Conservation (phyloP, 768 basidiomycete genomes). For the Leccinum boreale region DNA sequence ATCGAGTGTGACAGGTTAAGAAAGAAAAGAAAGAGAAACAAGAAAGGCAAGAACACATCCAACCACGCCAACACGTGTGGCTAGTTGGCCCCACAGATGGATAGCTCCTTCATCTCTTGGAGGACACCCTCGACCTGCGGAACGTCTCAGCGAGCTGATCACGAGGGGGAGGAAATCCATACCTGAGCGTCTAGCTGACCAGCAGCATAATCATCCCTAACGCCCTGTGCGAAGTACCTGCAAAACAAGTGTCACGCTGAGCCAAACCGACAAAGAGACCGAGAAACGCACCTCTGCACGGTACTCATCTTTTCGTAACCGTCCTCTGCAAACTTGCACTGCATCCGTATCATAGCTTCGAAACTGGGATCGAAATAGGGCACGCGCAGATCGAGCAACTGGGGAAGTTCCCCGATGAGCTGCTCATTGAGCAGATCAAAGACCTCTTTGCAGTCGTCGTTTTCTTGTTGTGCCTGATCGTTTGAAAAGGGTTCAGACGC, state of each 20-base stretch:
- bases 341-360: conserved; percentile 98
- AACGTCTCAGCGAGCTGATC: neutral
- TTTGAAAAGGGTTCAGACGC: neutral
- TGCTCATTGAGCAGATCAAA: conserved; percentile 93
- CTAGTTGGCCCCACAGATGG: conserved; percentile 76
- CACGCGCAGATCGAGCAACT: conserved; percentile 90
- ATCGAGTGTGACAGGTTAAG: neutral
- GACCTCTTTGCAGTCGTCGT: conserved; percentile 92
- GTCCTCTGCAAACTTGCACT: conserved; percentile 96
- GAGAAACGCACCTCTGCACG: conserved; percentile 67
- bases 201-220: conserved; percentile 95
- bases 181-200: conserved; percentile 95
- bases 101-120: conserved; percentile 94
- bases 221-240: conserved; percentile 86
- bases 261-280: neutral
- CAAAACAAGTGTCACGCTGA: neutral
- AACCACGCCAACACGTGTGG: neutral
- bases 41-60: conserved; percentile 1
- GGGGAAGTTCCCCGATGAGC: conserved; percentile 85
- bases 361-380: conserved; percentile 99
- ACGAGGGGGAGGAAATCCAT: conserved; percentile 5
- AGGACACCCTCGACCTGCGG: conserved; percentile 89
- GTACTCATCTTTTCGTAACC: conserved; percentile 96
- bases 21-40: neutral
- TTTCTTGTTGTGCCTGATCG: conserved; percentile 80